These are phyloP conservation scores for Pyricularia sp. DNA, from an alignment of 2,329 filamentous ascomycete species.

Conservation along the genomic window DNA sequence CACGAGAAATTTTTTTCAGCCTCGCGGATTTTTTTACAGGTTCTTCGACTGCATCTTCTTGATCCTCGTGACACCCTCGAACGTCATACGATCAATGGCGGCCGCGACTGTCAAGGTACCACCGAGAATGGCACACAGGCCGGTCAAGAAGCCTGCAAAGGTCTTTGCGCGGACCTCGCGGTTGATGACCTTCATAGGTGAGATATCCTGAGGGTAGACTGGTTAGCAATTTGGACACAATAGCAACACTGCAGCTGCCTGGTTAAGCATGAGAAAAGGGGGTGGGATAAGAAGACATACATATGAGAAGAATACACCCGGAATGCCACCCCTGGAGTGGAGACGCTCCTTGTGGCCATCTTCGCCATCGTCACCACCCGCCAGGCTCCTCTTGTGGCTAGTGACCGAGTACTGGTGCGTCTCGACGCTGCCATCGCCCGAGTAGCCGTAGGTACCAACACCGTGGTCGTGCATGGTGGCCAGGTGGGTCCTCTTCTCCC, in stretches of 20 bases:
- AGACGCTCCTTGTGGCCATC: constrained; percentile 89
- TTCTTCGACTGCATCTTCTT: constrained; percentile 75
- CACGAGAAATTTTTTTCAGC: not conserved
- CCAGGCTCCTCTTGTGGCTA: constrained; percentile 82
- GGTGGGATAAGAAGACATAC: constrained; percentile 39
- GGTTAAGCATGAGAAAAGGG: not conserved
- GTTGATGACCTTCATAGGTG: constrained; percentile 99
- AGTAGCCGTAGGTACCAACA: constrained; percentile 59
- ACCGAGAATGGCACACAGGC: constrained; percentile 88
- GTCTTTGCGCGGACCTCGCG: constrained; percentile 83
- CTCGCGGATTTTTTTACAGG: constrained; percentile 25
- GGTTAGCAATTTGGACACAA: not conserved
- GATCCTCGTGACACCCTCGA: constrained; percentile 75
- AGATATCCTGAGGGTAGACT: constrained; percentile 67
- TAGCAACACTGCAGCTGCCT: not conserved
- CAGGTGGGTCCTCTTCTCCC: constrained; percentile 52
- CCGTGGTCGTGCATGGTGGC: constrained; percentile 23
- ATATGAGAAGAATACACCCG: constrained; percentile 97
- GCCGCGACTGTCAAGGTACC: constrained; percentile 94
- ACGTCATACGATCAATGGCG: constrained; percentile 81
- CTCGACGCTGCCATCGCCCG: constrained; percentile 72
- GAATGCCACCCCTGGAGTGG: constrained; percentile 85
- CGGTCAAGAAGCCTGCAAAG: constrained; percentile 83
- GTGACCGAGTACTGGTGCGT: constrained; percentile 98
- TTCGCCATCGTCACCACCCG: constrained; percentile 72